Percentiles rank a stretch among this genome's conserved stretches.
These are phyloP conservation scores for Colletotrichum tofieldiae DNA, from an alignment of 2,329 filamentous ascomycete species.

Conservation along the genomic window DNA sequence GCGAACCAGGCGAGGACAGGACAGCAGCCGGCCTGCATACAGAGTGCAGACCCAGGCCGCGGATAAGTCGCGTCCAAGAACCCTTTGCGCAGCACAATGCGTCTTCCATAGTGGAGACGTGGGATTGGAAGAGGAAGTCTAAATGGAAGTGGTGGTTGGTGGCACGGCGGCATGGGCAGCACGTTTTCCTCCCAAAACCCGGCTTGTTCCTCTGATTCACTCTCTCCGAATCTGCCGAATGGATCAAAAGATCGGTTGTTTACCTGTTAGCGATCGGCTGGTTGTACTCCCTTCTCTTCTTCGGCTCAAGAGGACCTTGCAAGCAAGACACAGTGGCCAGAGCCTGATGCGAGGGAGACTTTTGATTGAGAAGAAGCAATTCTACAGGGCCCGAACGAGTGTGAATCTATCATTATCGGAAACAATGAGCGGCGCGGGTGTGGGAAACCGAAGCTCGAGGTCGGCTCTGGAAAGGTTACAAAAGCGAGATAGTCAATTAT, in stretches of 20 bases:
- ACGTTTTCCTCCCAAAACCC: slow-evolving; percentile 25
- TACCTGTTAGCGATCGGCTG: not conserved
- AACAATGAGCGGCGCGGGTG: slow-evolving; percentile 8
- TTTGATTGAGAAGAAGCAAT: slow-evolving; percentile 24
- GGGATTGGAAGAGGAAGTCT: not conserved
- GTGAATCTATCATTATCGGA: slow-evolving; percentile 14
- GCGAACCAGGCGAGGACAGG: slow-evolving; percentile 3
- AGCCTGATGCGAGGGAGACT: slow-evolving; percentile 2
- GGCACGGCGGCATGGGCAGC: slow-evolving; percentile 24
- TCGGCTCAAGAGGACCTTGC: not conserved
- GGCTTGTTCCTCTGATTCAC: not conserved
- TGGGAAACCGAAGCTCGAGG: slow-evolving; percentile 11
- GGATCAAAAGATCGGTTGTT: not conserved
- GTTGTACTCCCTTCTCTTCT: not conserved
- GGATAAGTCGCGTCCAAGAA: not conserved
- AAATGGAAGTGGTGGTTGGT: slow-evolving; percentile 15
- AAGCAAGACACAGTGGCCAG: not conserved
- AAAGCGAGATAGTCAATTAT: slow-evolving; percentile 19
- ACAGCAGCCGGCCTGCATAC: slow-evolving; percentile 25
- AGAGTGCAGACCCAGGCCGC: not conserved
- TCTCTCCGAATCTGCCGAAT: not conserved
- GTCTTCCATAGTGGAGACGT: not conserved
- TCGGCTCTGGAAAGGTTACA: not conserved
- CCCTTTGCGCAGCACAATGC: slow-evolving; percentile 9
- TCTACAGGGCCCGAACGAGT: not conserved